Base-by-base conservation (phyloP, 805 yeast genomes). In the Yarrowia sp. region DNA sequence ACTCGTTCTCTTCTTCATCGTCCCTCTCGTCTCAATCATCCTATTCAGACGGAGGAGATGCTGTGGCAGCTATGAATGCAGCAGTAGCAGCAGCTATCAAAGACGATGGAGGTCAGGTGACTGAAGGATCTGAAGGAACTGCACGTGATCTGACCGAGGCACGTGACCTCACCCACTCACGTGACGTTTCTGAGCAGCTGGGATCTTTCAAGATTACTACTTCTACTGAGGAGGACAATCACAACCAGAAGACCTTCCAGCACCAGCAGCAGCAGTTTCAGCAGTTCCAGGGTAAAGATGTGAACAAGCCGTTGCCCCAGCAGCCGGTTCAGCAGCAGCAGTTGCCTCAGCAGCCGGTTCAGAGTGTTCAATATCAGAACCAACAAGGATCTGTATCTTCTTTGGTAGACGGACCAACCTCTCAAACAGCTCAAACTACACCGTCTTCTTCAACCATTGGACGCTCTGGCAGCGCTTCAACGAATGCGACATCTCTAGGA, bases 1-100 rank as follows among this genome's bases (percentile, higher is more conserved):
- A 35, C 32, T 50, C 57, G 10, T 51, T 36, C 11, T 22, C 58
- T 10, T 51, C 58, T 18, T 36, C 58, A 32, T 51, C 58, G 1
- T 51, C 58, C 6, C 33, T 51, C 13, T 51, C 58, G n/a, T 51
- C 58, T 7, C 41, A 35, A 5, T 33, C 55, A 1, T 51, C 57
- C 0, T 36, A 8, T 11, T 50, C 58, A 9, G 58, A 51, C 14
- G 43, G 43, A 18, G 58, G 58, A 14, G 58, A 51, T 33, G 43
- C 42, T 1, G 35, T 51, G 35, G 58, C 58, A 36, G 58, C 58
- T 14, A 51, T 51, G 58, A 51, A 51, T 14, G 58, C 58, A 2
- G 58, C 58, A 32, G 58, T 51, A 13, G 58, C 58, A 8, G 58
- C 58, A 11, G 58, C 58, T 2, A 51, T 51, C 58, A 51, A 38